These are phyloP conservation scores for Globisporangium yorkense DNA, from an alignment of 352 stramenopile genomes.

Conservation along the genomic window DNA sequence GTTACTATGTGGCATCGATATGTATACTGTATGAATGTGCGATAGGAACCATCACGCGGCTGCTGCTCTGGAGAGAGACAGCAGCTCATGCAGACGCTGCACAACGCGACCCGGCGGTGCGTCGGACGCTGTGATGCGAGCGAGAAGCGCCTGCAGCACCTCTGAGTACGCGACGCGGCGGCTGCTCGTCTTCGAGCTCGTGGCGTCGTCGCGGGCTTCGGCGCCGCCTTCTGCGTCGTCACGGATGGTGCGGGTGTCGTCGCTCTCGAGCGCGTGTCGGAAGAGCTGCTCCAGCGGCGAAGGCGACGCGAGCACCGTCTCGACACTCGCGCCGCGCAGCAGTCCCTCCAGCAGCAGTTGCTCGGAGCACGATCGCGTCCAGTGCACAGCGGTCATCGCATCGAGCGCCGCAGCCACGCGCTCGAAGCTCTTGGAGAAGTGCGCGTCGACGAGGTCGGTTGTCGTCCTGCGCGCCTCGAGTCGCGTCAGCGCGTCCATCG, in stretches of 20 bases:
- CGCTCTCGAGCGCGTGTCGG: not conserved
- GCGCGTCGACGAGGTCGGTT: slow-evolving; percentile 24
- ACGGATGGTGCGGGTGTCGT: too few species aligned
- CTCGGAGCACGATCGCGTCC: slow-evolving; percentile 19
- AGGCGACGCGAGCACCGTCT: not conserved
- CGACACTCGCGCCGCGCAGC: slow-evolving; percentile 12
- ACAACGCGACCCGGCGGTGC: not conserved
- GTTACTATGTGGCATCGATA: not conserved
- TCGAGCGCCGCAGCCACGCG: slow-evolving; percentile 15
- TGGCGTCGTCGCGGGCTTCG: not conserved
- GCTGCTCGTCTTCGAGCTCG: not conserved
- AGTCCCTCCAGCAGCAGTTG: slow-evolving; percentile 26
- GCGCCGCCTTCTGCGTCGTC: not conserved
- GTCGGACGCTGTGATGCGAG: not conserved
- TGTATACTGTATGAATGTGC: not conserved
- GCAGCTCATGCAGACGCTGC: slow-evolving; percentile 1
- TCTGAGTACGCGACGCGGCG: not conserved
- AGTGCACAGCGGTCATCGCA: slow-evolving; percentile 27
- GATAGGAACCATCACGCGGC: not conserved
- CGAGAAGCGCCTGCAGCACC: slow-evolving; percentile 4
- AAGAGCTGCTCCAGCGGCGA: slow-evolving; percentile 4
- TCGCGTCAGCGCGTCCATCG: slow-evolving; percentile 20
- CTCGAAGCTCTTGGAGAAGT: slow-evolving; percentile 21
- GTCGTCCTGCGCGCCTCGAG: slow-evolving; percentile 18
- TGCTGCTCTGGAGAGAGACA: not conserved